These are phyloP conservation scores for Gautieria morchelliformis DNA, from an alignment of 768 basidiomycete species.

Conservation along the genomic window DNA sequence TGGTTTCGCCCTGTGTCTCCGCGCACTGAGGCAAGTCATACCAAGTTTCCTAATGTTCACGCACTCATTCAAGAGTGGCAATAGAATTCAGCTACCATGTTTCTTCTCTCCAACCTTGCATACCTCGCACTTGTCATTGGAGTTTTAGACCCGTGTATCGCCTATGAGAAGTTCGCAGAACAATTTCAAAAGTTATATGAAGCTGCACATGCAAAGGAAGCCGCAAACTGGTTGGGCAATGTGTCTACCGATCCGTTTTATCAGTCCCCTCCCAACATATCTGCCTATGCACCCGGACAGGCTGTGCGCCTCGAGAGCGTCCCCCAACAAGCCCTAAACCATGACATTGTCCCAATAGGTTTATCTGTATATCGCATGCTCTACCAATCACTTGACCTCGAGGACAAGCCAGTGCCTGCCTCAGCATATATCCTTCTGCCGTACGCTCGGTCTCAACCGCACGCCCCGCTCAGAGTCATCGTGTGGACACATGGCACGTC, in stretches of 20 bases:
- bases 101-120: neutral
- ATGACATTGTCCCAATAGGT: neutral
- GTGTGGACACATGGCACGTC: constrained; percentile 4
- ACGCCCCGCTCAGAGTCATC: neutral
- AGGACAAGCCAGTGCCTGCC: neutral
- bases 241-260: constrained; percentile 4
- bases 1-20: too few species aligned
- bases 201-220: neutral
- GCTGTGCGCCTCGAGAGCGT: neutral
- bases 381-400: neutral
- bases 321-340: neutral
- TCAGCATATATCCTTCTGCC: constrained; percentile 4
- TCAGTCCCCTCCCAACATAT: neutral
- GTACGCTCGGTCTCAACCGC: neutral
- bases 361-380: constrained; percentile 4
- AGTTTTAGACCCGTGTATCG: neutral
- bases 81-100: neutral
- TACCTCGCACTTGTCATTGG: neutral
- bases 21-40: too few species aligned
- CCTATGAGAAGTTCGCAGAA: too few species aligned
- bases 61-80: too few species aligned
- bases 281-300: neutral
- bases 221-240: neutral
- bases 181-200: neutral
- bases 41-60: too few species aligned